These are phyloP conservation scores for Blastocystis sp. DNA, from an alignment of 352 stramenopile genomes.

Conservation along the genomic window DNA sequence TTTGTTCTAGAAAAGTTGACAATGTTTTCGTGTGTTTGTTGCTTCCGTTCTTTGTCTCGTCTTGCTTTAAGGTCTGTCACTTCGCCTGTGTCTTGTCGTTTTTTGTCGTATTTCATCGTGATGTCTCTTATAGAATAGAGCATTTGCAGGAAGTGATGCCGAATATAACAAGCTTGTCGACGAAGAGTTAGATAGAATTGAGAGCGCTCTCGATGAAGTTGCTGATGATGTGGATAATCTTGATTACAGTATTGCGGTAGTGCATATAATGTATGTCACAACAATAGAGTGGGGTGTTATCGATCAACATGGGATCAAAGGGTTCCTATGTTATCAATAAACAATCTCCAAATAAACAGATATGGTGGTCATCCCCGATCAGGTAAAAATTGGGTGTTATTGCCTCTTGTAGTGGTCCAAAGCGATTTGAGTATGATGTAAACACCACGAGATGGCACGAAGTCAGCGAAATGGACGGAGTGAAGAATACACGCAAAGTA, in stretches of 20 bases:
- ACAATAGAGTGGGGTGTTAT: constrained; percentile 85
- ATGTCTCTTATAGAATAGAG: not conserved
- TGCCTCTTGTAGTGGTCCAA: constrained; percentile 70
- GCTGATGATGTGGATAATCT: constrained; percentile 47
- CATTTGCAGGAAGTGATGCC: not conserved
- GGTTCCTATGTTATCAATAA: constrained; percentile 95
- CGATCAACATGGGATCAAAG: constrained; percentile 82
- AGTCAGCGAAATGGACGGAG: constrained; percentile 71
- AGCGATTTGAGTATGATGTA: constrained; percentile 79
- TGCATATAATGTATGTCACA: not conserved
- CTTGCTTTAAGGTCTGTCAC: not conserved
- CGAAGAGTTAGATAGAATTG: constrained; percentile 18
- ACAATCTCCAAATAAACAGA: constrained; percentile 90
- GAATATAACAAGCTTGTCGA: constrained; percentile 52
- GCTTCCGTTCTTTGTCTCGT: not conserved
- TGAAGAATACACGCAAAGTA: constrained; percentile 36
- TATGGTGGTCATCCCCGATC: constrained; percentile 92
- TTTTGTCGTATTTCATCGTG: not conserved
- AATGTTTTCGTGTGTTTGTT: not conserved
- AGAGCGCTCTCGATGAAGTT: constrained; percentile 34
- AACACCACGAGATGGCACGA: constrained; percentile 74
- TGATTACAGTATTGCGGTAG: constrained; percentile 36
- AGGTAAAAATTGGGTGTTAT: constrained; percentile 66
- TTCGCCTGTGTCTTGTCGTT: not conserved
- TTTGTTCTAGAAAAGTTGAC: constrained; percentile 2